Conservation (phyloP, 2,329 filamentous ascomycete genomes). For the Aspergillus sp. region DNA sequence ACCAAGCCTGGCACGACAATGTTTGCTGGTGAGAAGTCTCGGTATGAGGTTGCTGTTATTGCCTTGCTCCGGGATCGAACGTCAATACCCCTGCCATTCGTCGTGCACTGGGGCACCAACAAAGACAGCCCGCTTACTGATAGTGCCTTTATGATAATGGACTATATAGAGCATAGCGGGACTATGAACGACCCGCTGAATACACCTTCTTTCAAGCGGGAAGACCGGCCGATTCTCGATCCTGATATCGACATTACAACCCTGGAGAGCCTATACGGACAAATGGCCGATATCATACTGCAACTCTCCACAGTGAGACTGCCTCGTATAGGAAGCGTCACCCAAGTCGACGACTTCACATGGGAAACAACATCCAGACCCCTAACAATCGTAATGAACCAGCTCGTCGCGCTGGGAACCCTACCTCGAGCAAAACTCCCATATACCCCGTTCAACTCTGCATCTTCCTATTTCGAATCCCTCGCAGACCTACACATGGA, state of each 20-base stretch:
- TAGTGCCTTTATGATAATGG: constrained; percentile 39
- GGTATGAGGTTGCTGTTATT: constrained; percentile 21
- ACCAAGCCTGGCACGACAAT: constrained; percentile 19
- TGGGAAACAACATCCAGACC: constrained; percentile 33
- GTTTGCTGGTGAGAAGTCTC: constrained; percentile 30
- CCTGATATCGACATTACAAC: constrained; percentile 35
- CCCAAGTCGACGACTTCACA: constrained; percentile 16
- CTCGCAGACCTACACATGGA: constrained; percentile 46
- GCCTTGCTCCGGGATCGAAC: constrained; percentile 18
- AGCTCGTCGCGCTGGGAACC: constrained; percentile 26
- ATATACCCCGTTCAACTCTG: constrained; percentile 24
- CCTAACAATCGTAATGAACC: constrained; percentile 45
- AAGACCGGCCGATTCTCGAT: constrained; percentile 23
- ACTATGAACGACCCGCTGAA: constrained; percentile 16
- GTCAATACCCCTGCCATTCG: constrained; percentile 18
- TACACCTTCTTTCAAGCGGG: constrained; percentile 12
- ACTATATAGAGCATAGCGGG: constrained; percentile 23
- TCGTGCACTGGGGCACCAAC: constrained; percentile 14
- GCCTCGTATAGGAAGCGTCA: constrained; percentile 11
- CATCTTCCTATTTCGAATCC: constrained; percentile 40
- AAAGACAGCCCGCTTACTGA: constrained; percentile 20
- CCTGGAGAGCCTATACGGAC: constrained; percentile 28
- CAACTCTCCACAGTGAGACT: constrained; percentile 8
- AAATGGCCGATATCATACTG: constrained; percentile 11
- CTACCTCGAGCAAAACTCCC: constrained; percentile 19